Evolutionary conservation across 305 asterid genomes (phyloP), one percentile per base, ranked within the genome.

Genomic region (Rubia tinctorum): DNA sequence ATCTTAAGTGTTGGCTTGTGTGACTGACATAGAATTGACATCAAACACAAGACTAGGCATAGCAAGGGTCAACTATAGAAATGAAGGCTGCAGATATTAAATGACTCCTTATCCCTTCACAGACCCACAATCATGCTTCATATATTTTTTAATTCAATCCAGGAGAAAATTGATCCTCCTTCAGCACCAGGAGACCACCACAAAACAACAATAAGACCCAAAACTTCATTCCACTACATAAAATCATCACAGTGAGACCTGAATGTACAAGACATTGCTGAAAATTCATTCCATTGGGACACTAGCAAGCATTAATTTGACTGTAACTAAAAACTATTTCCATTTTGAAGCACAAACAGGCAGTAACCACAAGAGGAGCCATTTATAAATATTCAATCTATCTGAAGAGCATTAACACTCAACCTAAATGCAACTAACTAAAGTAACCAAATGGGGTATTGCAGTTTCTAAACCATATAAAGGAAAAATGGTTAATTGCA

Each of bases 211-310:
- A 4, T 43, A 43, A 11, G 13, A 43, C 10, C 56, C 56, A 49
- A 49, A 49, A 49, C 20, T 4, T 15, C 1, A 49, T 49, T 49
- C 20, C 20, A 49, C 6, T 49, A 49, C 56, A 49, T 49, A n/a
- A n/a, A n/a, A 15, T n/a, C 56, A 49, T 67, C 37, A 2, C 20
- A 4, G 13, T 15, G 23, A 17, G 17, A 12, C 11, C 49, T 67
- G 9, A 67, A 67, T 67, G 71, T 67, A 18, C 43, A 14, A 5
- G 25, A 39, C 45, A 64, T 34, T 66, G 47, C 43, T 67, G 56
- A 51, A 67, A 34, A 27, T 43, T 67, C 23, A 20, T 30, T 18
- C 20, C 34, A 30, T 40, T 9, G 34, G 22, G 55, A 64, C 7
- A 64, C 37, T 64, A 37, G 45, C 12, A 25, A 40, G 15, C 5